Evolutionary conservation across 768 basidiomycete genomes (phyloP).

Genomic region (Termitomyces sp.): DNA sequence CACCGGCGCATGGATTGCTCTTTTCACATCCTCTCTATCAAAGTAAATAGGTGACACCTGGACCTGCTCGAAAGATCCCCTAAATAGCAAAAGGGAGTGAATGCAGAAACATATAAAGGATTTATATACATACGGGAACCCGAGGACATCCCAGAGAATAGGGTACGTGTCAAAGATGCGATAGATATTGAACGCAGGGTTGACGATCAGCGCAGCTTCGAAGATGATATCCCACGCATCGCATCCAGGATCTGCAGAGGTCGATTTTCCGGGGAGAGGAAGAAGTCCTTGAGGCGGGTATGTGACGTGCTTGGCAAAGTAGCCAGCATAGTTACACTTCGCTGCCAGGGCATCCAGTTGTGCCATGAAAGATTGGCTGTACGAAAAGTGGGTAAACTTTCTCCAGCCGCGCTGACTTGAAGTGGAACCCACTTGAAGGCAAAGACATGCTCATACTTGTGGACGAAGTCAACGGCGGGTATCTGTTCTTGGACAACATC

Average conservation of each 20-base stretch:
- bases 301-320: conserved; percentile 57
- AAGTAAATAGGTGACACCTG: conserved; percentile 68
- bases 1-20: conserved; percentile 66
- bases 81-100: conserved; percentile 17
- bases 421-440: conserved; percentile 56
- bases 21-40: conserved; percentile 63
- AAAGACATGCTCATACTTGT: conserved; percentile 69
- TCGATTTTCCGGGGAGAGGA: conserved; percentile 63
- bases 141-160: conserved; percentile 75
- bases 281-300: conserved; percentile 67
- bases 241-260: conserved; percentile 46
- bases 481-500: conserved; percentile 65
- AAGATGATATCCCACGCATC: conserved; percentile 69
- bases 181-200: conserved; percentile 78
- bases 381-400: not conserved
- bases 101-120: not conserved
- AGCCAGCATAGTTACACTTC: conserved; percentile 61
- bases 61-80: conserved; percentile 51
- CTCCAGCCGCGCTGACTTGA: not conserved
- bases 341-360: conserved; percentile 51
- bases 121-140: conserved; percentile 60
- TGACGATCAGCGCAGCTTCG: conserved; percentile 54
- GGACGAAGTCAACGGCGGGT: conserved; percentile 71
- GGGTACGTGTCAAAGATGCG: conserved; percentile 77
- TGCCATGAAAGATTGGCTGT: conserved; percentile 60